phyloP scores from a whole-genome alignment of 305 asterid genomes.

The Fraxinus latifolia region DNA sequence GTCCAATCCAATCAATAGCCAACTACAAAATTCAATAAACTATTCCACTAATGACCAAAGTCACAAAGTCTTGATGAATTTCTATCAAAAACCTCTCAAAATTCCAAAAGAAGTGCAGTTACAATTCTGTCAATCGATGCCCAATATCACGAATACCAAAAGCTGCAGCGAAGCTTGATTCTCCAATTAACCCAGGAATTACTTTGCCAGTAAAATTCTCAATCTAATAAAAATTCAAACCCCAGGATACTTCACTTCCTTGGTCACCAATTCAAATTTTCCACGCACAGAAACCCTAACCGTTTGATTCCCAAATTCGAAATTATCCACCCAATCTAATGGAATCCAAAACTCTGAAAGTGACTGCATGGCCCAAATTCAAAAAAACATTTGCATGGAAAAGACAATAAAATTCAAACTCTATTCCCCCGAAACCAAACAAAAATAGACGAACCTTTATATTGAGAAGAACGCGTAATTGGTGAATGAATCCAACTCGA shows the following conservation, averaged over 20 bases:
- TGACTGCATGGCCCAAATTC: constrained; percentile 15
- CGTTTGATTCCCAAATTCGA: constrained; percentile 6
- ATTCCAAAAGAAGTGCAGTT: neutral
- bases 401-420: neutral
- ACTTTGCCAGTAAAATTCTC: neutral
- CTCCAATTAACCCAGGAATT: neutral
- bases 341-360: constrained; percentile 20
- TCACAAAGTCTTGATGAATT: constrained; percentile 17
- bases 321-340: constrained; percentile 8
- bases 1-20: constrained; percentile 15
- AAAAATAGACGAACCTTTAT: constrained; percentile 28
- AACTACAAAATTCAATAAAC: constrained; percentile 9
- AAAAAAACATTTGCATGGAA: neutral
- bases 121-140: constrained; percentile 4
- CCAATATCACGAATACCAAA: neutral
- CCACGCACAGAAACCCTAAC: neutral
- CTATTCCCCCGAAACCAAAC: neutral
- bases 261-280: neutral
- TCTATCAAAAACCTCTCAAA: constrained; percentile 5
- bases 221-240: neutral
- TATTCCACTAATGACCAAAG: constrained; percentile 12
- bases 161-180: constrained; percentile 9
- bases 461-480: constrained; percentile 29
- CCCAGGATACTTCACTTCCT: neutral
- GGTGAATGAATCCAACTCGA: constrained; percentile 27